Evolutionary conservation across 2,329 filamentous ascomycete genomes (phyloP).

Genomic region (Simplicillium aogashimaense): DNA sequence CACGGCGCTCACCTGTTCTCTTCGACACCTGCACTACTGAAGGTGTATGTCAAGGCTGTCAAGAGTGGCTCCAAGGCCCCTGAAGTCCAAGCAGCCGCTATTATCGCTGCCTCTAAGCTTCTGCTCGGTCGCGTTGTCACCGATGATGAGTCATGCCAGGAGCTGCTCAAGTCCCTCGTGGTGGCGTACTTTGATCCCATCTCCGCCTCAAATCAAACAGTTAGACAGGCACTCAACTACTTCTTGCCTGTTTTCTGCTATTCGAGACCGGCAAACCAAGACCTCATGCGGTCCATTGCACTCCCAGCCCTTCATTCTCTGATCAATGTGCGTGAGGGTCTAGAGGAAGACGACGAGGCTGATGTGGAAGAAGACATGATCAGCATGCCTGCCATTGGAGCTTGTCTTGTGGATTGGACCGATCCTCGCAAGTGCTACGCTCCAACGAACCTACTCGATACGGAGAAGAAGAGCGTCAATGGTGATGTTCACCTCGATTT

Average conservation of each 20-base stretch:
- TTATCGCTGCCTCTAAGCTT: constrained; percentile 75
- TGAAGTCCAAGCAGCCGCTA: constrained; percentile 72
- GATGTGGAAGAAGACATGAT: constrained; percentile 73
- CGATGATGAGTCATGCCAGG: constrained; percentile 54
- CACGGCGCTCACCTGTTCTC: constrained; percentile 72
- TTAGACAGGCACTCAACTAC: constrained; percentile 82
- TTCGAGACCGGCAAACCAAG: constrained; percentile 71
- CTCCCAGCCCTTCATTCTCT: constrained; percentile 68
- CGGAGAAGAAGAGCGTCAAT: constrained; percentile 54
- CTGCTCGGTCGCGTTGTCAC: constrained; percentile 72
- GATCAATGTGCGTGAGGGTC: constrained; percentile 59
- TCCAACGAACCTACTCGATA: constrained; percentile 38
- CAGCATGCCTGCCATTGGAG: constrained; percentile 64
- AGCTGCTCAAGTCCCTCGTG: constrained; percentile 76
- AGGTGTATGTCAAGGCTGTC: constrained; percentile 76
- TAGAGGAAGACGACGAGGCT: constrained; percentile 67
- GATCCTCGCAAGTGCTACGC: constrained; percentile 72
- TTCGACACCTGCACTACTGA: constrained; percentile 60
- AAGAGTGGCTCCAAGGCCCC: constrained; percentile 59
- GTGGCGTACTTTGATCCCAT: constrained; percentile 85
- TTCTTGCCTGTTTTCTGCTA: constrained; percentile 94
- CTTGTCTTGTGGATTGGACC: constrained; percentile 88
- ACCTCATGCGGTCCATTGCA: constrained; percentile 66
- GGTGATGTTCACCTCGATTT: constrained; percentile 75
- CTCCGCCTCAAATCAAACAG: constrained; percentile 67